These are phyloP conservation scores for Lentinula boryana DNA, from an alignment of 768 basidiomycete species.

Conservation along the genomic window DNA sequence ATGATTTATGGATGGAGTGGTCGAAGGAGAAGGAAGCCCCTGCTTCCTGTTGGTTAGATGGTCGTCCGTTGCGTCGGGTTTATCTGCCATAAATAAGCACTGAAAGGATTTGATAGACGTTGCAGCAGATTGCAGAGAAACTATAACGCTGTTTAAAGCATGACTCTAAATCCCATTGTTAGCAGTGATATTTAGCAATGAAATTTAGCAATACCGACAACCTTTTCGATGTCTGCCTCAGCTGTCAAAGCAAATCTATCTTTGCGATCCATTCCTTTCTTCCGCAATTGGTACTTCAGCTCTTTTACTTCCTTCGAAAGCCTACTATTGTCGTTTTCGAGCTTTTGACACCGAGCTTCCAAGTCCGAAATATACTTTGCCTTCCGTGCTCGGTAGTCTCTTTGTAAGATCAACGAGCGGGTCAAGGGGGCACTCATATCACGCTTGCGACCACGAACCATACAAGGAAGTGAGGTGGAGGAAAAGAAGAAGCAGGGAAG, in stretches of 20 bases:
- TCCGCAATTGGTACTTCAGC: neutral
- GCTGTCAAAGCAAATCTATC: neutral
- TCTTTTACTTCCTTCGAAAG: conserved; percentile 2
- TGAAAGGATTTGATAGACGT: conserved; percentile 1
- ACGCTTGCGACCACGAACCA: conserved; percentile 7
- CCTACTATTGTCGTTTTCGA: neutral
- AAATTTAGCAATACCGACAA: neutral
- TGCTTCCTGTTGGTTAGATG: neutral
- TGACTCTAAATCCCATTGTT: neutral
- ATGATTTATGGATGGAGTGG: neutral
- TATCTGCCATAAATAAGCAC: neutral
- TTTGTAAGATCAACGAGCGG: conserved; percentile 4
- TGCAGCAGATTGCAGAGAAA: neutral
- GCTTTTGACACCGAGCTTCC: neutral
- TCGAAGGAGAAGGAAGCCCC: neutral
- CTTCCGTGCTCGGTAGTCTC: conserved; percentile 6
- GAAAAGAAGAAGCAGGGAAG: neutral
- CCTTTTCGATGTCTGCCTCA: conserved; percentile 3
- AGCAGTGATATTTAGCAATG: neutral
- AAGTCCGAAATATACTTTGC: conserved; percentile 3
- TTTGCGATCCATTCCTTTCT: neutral
- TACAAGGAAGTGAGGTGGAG: neutral
- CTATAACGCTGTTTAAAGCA: conserved; percentile 1
- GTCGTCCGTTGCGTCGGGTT: neutral
- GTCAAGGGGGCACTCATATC: conserved; percentile 6